Conservation (phyloP, 176 grass and related monocot genomes). For the Cocos nucifera region DNA sequence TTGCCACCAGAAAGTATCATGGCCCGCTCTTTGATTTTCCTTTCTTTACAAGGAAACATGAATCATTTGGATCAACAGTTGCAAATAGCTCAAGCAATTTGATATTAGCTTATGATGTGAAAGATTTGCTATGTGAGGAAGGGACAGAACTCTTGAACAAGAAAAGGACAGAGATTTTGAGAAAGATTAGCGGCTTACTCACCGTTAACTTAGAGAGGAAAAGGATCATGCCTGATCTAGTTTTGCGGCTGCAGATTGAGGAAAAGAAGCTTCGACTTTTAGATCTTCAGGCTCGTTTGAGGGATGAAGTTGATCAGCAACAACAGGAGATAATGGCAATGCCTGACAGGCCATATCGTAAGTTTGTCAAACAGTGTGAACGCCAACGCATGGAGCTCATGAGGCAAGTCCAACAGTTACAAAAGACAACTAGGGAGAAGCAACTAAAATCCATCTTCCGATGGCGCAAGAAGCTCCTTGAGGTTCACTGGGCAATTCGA, state of each 20-base stretch:
- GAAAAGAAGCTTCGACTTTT: constrained; percentile 94
- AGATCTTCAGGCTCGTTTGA: constrained; percentile 67
- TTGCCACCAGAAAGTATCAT: constrained; percentile 74
- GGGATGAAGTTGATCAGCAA: constrained; percentile 93
- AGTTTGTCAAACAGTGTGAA: constrained; percentile 92
- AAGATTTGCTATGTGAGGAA: constrained; percentile 87
- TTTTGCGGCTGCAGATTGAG: constrained; percentile 92
- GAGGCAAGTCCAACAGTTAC: constrained; percentile 80
- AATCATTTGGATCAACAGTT: constrained; percentile 42
- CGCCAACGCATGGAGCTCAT: constrained; percentile 66
- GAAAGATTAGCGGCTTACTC: constrained; percentile 90
- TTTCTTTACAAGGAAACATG: constrained; percentile 87
- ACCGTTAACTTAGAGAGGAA: constrained; percentile 83
- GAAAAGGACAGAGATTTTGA: constrained; percentile 74
- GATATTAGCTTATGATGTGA: constrained; percentile 76
- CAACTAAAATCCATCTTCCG: constrained; percentile 84
- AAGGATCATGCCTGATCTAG: constrained; percentile 89
- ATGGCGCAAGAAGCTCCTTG: constrained; percentile 97
- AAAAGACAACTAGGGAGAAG: constrained; percentile 76
- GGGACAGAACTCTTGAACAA: constrained; percentile 65
- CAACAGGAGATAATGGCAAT: constrained; percentile 98
- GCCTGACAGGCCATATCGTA: constrained; percentile 87
- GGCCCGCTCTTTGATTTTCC: constrained; percentile 94
- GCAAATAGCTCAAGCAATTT: constrained; percentile 72
- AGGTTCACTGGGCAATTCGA: constrained; percentile 92